Conservation (phyloP, 768 basidiomycete genomes). For the Tylopilus felleus region DNA sequence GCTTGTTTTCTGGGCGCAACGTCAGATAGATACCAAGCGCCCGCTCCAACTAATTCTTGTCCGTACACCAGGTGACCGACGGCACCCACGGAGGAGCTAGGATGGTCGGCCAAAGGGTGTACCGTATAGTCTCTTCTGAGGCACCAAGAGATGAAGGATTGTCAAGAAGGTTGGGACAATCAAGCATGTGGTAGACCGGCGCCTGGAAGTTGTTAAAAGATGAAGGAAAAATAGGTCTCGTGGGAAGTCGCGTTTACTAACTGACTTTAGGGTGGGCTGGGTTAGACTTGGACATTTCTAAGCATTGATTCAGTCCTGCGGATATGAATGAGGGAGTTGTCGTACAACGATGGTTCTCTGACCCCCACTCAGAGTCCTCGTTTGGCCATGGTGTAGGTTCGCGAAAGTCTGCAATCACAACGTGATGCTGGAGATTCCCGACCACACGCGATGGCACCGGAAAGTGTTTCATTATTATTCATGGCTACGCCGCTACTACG, state of each 20-base stretch:
- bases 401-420: too few species aligned
- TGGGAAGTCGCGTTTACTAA: conserved; percentile 4
- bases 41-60: conserved; percentile 22
- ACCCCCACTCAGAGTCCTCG: too few species aligned
- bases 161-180: conserved; percentile 36
- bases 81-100: conserved; percentile 41
- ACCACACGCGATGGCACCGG: too few species aligned
- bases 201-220: conserved; percentile 70
- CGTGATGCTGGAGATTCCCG: too few species aligned
- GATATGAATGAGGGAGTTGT: too few species aligned
- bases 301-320: too few species aligned
- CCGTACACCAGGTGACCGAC: conserved; percentile 66
- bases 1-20: neutral
- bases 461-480: too few species aligned
- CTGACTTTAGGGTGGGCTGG: conserved; percentile 46
- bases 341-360: too few species aligned
- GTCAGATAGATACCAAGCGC: neutral
- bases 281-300: neutral
- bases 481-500: too few species aligned
- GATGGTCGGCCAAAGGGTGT: conserved; percentile 61
- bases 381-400: too few species aligned
- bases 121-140: conserved; percentile 51
- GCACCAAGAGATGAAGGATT: conserved; percentile 51
- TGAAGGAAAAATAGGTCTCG: conserved; percentile 25
- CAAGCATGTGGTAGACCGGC: conserved; percentile 55